Percentiles rank a stretch among this genome's conserved stretches.
Conservation (phyloP, 2,329 filamentous ascomycete genomes). For the Eurotiales sp. region DNA sequence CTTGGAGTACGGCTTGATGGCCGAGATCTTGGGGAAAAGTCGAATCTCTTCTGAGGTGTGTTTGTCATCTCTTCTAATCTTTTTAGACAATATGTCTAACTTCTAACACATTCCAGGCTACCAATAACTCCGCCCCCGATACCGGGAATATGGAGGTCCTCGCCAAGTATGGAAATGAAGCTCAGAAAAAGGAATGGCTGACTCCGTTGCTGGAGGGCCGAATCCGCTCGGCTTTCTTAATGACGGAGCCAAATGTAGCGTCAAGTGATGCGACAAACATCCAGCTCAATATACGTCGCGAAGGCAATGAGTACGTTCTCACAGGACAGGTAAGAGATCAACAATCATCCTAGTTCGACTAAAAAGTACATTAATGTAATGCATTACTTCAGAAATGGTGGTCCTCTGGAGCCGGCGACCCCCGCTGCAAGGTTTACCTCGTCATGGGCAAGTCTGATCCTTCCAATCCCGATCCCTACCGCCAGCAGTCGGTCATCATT, state of each 20-base stretch:
- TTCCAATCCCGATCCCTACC: constrained; percentile 71
- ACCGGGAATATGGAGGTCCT: constrained; percentile 96
- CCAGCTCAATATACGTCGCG: constrained; percentile 72
- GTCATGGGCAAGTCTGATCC: constrained; percentile 93
- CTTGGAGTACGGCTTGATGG: constrained; percentile 96
- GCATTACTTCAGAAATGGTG: constrained; percentile 78
- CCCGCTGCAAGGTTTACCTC: constrained; percentile 86
- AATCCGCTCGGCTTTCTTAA: constrained; percentile 86
- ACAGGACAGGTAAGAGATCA: constrained; percentile 67
- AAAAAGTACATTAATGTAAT: constrained; percentile 3
- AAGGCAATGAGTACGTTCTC: constrained; percentile 84
- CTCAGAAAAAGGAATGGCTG: constrained; percentile 81
- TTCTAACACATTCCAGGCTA: constrained; percentile 48
- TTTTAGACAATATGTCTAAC: too few relatives aligned
- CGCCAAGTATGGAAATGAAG: constrained; percentile 83
- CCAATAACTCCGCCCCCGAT: constrained; percentile 86
- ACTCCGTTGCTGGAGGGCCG: constrained; percentile 75
- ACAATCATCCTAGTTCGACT: not conserved
- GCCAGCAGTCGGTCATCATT: constrained; percentile 88
- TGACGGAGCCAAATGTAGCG: constrained; percentile 88
- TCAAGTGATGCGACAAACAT: constrained; percentile 94
- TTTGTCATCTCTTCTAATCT: constrained; percentile 20
- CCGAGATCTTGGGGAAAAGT: constrained; percentile 88
- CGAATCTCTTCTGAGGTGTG: constrained; percentile 67
- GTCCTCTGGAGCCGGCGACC: constrained; percentile 93